Base-by-base conservation (phyloP, 1,284 basidiomycete species). In the Malassezia vespertilionis region DNA sequence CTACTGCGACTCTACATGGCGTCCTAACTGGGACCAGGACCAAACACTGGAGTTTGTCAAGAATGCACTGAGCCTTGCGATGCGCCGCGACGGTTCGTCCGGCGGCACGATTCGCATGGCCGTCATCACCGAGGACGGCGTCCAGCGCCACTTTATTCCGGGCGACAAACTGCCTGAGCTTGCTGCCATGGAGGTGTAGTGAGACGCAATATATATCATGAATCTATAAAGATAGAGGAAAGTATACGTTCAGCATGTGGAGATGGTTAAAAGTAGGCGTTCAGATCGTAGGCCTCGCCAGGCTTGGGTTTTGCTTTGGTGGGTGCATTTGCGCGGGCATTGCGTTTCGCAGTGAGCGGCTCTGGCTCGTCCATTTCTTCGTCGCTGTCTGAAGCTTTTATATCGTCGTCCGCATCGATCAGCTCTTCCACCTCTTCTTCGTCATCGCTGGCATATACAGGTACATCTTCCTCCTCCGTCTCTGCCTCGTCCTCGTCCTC, bases 101-200 rank as follows among this genome's bases (percentile, higher is more conserved):
- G 93, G 93, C 53, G 93, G 93, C 70, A 86, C 87, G 38, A 91
- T 99, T 62, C 83, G 93, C 41, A 86, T 99, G 84, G 87, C 84
- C 58, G 84, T 96, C 41, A 95, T 99, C 70, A 90, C 85, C 12
- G 82, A 93, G 71, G 84, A 82, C 43, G 81, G 81, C 22, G 89
- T 93, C 12, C 86, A 96, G 75, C 76, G 93, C 51, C 72, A 88
- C 59, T 99, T 97, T 71, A 78, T 97, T 9, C 88, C 93, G n/a
- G 93, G 93, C 69, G 77, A 63, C 40, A 56, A 61, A 27, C 44
- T 63, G 11, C 61, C 61, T 40, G 52, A 59, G 41, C 55, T 63
- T 24, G 46, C 55, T n/a, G 54, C 56, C 35, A 56, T 51, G 44
- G 60, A 61, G 46, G 61, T 63, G 46, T 63, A 54, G 44, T 35